A percentile compares a stretch with the other conserved stretches of the same genome.
These are phyloP conservation scores for Populus tremula DNA, from an alignment of 345 rosid genomes.

Conservation along the genomic window DNA sequence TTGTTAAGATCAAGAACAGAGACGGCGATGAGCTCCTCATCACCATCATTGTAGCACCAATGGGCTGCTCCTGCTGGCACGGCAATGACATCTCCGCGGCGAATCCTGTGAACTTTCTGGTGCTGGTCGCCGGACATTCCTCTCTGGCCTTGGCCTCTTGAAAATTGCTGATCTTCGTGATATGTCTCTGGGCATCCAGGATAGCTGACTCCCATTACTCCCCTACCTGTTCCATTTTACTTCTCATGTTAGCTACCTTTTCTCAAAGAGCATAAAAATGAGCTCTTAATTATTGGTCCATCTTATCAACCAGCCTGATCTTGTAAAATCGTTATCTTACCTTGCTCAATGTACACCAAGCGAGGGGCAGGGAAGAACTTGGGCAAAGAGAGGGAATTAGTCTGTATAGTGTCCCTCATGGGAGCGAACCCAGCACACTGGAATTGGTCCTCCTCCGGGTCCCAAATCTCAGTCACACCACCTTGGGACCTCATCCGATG, in stretches of 20 bases:
- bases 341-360: constrained; percentile 27
- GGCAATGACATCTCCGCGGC: constrained; percentile 36
- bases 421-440: constrained; percentile 36
- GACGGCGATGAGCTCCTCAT: constrained; percentile 30
- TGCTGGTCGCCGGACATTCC: constrained; percentile 25
- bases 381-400: constrained; percentile 32
- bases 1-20: constrained; percentile 25
- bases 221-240: constrained; percentile 13
- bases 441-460: constrained; percentile 33
- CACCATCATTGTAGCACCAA: constrained; percentile 41
- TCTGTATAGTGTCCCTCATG: constrained; percentile 13
- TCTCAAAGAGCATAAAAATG: not conserved
- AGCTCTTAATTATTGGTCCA: not conserved
- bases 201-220: constrained; percentile 23
- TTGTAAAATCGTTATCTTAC: not conserved
- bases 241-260: not conserved
- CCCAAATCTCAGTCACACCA: constrained; percentile 35
- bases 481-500: constrained; percentile 25
- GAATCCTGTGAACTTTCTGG: constrained; percentile 35
- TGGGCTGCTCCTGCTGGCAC: constrained; percentile 28
- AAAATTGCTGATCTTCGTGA: constrained; percentile 16
- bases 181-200: constrained; percentile 37
- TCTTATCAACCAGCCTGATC: not conserved
- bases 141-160: not conserved
- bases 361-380: constrained; percentile 30